Base-by-base conservation (phyloP, 768 basidiomycete species). In the Galerina sulciceps region DNA sequence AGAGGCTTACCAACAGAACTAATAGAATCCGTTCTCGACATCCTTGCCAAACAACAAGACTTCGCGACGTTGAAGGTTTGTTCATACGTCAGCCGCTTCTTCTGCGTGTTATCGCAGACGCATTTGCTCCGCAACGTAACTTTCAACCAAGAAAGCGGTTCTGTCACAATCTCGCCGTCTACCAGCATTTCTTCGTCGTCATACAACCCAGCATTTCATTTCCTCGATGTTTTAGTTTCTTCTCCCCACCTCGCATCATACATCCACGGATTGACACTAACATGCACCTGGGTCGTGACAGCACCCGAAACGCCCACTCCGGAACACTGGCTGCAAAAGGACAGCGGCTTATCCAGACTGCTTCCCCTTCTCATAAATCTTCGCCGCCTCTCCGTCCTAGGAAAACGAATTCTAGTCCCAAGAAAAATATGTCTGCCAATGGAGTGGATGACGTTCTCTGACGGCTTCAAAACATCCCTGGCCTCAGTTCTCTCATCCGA, bases 1-100 rank as follows among this genome's bases (percentile, higher is more conserved):
- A 13, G 52, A 20, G 58, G 58, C 3, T n/a, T 59, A n/a, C 52
- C 58, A 22, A 35, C 26, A 13, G 58, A 59, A 35, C 44, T 59
- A 1, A 26, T 59, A 23, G 37, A 54, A 37, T 35, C 35, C 17
- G 47, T 59, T 15, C 42, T 42, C 6, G 46, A 49, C 17, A 49
- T 48, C 10, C 38, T 59, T 10, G 9, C 46, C 31, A 10, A 20
- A 34, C 44, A 53, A 18, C 2, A 8, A 13, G 37, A 36, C 31
- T 2, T 42, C 3, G 13, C 31, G 15, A 31, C 53, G 13, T 42
- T 59, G 31, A 50, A 44, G 22, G 34, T 17, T 4, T 59, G 58
- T 48, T 59, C 58, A 10, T 17, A 23, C 34, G 34, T 43, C 35
- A 35, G 37, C 31, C 53, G 38, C 17, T 31, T 55, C n/a, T 55